These are phyloP conservation scores for Aspergillus pseudotamarii DNA, from an alignment of 2,329 filamentous ascomycete genomes.

Conservation along the genomic window DNA sequence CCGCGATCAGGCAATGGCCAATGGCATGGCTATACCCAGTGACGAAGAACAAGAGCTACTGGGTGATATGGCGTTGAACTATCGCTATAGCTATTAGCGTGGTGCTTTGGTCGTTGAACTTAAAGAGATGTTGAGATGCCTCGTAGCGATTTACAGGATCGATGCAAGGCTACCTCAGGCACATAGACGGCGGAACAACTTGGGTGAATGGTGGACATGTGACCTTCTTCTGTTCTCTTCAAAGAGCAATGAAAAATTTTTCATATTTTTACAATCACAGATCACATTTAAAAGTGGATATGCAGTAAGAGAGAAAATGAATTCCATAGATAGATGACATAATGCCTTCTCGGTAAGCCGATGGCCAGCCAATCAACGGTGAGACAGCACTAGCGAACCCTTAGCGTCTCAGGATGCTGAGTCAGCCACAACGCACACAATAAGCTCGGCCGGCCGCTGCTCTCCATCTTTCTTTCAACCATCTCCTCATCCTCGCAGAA, in stretches of 20 bases:
- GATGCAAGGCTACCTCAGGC: background rate
- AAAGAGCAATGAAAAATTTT: background rate
- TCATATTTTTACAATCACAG: background rate
- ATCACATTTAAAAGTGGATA: background rate
- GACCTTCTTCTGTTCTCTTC: background rate
- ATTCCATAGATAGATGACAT: slow-evolving; percentile 10
- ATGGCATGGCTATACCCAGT: slow-evolving; percentile 22
- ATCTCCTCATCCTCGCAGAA: slow-evolving; percentile 51
- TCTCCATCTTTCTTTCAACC: slow-evolving; percentile 44
- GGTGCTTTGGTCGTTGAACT: background rate
- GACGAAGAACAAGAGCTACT: slow-evolving; percentile 36
- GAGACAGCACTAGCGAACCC: slow-evolving; percentile 30
- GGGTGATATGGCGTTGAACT: slow-evolving; percentile 47
- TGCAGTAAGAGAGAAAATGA: background rate
- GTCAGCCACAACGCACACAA: slow-evolving; percentile 46
- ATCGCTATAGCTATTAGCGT: slow-evolving; percentile 42
- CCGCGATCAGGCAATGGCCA: slow-evolving; percentile 34
- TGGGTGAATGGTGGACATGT: background rate
- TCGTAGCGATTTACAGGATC: background rate
- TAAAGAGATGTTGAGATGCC: background rate
- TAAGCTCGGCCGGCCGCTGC: slow-evolving; percentile 35
- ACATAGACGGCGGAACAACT: background rate
- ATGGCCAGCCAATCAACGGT: slow-evolving; percentile 19
- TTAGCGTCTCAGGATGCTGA: slow-evolving; percentile 36
- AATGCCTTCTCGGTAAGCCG: slow-evolving; percentile 26